Evolutionary conservation across 1,139 yeast genomes (phyloP).

Genomic region (Kurtzmaniella quercitrusa): DNA sequence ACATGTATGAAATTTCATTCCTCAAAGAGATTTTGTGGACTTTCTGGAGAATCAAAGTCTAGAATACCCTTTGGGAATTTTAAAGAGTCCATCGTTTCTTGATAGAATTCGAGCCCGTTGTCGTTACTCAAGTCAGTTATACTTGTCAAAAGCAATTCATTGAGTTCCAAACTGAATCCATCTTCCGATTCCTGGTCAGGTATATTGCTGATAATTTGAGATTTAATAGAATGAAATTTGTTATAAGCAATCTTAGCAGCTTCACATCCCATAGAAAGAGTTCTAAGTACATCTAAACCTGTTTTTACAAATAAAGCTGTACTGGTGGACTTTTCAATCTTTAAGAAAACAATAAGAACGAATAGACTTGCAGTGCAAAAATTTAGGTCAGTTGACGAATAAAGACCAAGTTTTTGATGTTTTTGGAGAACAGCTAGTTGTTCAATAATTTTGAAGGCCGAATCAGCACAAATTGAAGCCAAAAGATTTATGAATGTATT

Average conservation of each 20-base stretch:
- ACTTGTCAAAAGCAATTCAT: background rate
- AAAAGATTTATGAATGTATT: background rate
- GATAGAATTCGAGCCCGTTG: background rate
- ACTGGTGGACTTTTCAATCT: background rate
- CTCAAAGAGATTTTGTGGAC: too few relatives aligned
- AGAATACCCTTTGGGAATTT: background rate
- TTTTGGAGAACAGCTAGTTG: background rate
- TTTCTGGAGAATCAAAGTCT: too few relatives aligned
- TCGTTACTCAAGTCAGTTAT: background rate
- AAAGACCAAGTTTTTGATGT: background rate
- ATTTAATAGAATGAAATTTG: background rate
- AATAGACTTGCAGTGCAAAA: background rate
- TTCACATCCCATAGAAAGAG: background rate
- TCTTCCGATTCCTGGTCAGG: background rate
- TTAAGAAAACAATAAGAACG: background rate
- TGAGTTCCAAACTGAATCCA: background rate
- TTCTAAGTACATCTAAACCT: background rate
- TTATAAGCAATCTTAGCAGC: background rate
- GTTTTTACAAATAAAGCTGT: background rate
- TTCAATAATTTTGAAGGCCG: background rate
- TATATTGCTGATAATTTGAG: background rate
- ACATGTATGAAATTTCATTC: too few relatives aligned
- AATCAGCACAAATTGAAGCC: background rate
- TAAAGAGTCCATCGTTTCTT: background rate
- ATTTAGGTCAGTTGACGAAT: background rate